Conservation (phyloP, 1,284 basidiomycete species). For the Grifola frondosa region DNA sequence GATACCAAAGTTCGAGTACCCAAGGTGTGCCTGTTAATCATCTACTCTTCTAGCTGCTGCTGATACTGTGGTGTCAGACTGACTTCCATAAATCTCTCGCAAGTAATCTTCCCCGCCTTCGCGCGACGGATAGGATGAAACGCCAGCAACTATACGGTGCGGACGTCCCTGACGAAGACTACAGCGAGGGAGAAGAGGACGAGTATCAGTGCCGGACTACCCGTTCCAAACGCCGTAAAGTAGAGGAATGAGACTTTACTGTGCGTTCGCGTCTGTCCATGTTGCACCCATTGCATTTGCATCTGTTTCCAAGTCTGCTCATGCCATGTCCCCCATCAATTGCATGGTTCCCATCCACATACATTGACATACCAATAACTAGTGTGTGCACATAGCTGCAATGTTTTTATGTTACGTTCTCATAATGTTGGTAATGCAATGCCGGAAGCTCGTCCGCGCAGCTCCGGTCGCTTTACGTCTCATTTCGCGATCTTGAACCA, state of each 20-base stretch:
- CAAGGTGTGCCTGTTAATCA: constrained; percentile 46
- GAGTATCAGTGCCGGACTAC: constrained; percentile 41
- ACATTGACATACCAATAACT: too few relatives aligned
- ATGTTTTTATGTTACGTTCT: too few relatives aligned
- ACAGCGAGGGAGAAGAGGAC: constrained; percentile 48
- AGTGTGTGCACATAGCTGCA: too few relatives aligned
- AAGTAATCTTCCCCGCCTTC: constrained; percentile 53
- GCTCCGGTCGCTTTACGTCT: too few relatives aligned
- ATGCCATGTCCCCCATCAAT: too few relatives aligned
- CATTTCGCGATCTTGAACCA: too few relatives aligned
- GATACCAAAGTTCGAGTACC: constrained; percentile 49
- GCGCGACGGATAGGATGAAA: constrained; percentile 53
- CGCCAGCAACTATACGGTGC: constrained; percentile 45
- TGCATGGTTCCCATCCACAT: too few relatives aligned
- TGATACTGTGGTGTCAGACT: constrained; percentile 40
- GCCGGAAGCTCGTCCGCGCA: too few relatives aligned
- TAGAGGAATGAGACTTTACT: constrained; percentile 4
- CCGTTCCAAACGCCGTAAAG: constrained; percentile 33
- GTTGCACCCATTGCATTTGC: background rate
- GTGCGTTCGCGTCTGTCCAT: background rate
- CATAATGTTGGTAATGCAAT: too few relatives aligned
- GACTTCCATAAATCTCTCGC: constrained; percentile 65
- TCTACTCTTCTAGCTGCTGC: background rate
- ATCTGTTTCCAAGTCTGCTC: too few relatives aligned
- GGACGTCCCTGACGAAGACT: constrained; percentile 42